Conservation (phyloP, 2,329 filamentous ascomycete species). For the Aspergillus sergii region DNA sequence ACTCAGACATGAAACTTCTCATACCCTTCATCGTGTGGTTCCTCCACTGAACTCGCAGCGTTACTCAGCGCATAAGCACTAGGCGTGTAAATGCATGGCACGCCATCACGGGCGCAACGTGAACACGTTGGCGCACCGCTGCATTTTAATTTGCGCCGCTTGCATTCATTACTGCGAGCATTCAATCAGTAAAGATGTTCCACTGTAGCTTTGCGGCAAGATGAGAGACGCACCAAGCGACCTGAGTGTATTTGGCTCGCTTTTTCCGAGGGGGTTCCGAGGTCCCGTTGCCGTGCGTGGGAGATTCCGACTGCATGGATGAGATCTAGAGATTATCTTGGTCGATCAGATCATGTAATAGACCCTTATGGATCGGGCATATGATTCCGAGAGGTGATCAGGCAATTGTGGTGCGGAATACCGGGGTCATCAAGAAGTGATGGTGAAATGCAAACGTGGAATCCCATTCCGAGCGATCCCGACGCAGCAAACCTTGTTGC, state of each 20-base stretch:
- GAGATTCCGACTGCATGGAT: slow-evolving; percentile 14
- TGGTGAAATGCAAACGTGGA: background rate
- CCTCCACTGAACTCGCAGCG: slow-evolving; percentile 2
- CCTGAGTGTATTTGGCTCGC: slow-evolving; percentile 40
- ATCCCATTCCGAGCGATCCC: background rate
- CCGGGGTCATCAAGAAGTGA: background rate
- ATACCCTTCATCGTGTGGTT: slow-evolving; percentile 24
- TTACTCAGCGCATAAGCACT: slow-evolving; percentile 53
- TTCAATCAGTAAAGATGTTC: background rate
- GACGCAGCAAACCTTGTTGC: background rate
- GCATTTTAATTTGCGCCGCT: slow-evolving; percentile 75
- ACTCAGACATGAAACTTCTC: background rate
- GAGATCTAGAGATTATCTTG: background rate
- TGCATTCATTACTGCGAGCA: slow-evolving; percentile 66
- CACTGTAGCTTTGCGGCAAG: background rate
- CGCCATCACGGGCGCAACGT: slow-evolving; percentile 63
- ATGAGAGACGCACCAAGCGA: slow-evolving; percentile 33
- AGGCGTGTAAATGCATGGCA: slow-evolving; percentile 66
- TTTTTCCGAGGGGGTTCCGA: slow-evolving; percentile 26
- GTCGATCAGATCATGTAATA: background rate
- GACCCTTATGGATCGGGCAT: background rate
- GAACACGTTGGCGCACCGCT: slow-evolving; percentile 70
- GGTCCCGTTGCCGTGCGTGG: slow-evolving; percentile 1
- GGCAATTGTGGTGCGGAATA: background rate
- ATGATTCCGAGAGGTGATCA: background rate